Base-by-base conservation (phyloP, 129 eudicot species). In the Flaveria brownii region DNA sequence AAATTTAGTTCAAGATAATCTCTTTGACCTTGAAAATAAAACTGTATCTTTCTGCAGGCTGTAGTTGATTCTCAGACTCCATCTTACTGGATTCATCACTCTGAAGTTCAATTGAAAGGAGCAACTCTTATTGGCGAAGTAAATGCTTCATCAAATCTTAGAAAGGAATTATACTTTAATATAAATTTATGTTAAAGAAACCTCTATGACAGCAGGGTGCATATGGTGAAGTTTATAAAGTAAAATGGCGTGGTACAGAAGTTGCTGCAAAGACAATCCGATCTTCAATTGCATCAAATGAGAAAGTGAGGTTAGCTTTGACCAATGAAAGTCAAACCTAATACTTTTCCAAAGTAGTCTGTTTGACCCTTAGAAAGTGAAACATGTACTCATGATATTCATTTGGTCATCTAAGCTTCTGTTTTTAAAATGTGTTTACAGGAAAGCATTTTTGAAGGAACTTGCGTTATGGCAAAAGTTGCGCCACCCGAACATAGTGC, bases 261-360 rank as follows among this genome's bases (percentile, higher is more conserved):
- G 94, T 89, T 65, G 91, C 94, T 59, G 94, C 94, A 10, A 89
- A 89, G 73, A 89, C 91, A 14, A 89, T 89, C 45, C 85, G 94
- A 13, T 77, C 88, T 49, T 84, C 90, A 23, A 88, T 88, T 76
- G 88, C 93, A 75, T 88, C 93, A 47, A 88, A 82, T 65, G 82
- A 83, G 61, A 76, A 62, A 59, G 93, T 88, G 84, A 86, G 83
- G 90, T 86, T 56, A 76, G 86, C 78, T 71, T 42, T 72, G 67
- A 64, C 71, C 63, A 72, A 63, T 28, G 20, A 52, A 73, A 66
- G 75, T 74, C 26, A 77, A 70, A 77, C 16, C 26, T 36, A 13
- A n/a, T 15, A 36, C 42, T 28, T 73, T 41, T 55, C 6, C 25
- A 43, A 28, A 30, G 68, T 8, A 42, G 56, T 39, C 9, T 25